These are phyloP conservation scores for Brassica rapa DNA, from an alignment of 345 rosid species.

Conservation along the genomic window DNA sequence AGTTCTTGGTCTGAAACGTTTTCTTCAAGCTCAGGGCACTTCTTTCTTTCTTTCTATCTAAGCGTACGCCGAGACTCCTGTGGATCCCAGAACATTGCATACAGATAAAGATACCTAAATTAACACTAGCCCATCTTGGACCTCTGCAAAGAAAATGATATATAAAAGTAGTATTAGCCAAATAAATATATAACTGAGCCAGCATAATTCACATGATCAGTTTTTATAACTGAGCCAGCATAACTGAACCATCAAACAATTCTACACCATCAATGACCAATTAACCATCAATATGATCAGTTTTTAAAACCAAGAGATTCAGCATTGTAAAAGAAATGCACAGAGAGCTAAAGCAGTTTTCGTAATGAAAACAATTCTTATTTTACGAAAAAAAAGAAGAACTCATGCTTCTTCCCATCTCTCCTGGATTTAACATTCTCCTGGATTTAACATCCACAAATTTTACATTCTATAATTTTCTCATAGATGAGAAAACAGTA, in stretches of 20 bases:
- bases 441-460: conserved; percentile 29
- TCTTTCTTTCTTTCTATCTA: no score
- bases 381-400: no score
- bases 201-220: conserved; percentile 19
- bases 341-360: no score
- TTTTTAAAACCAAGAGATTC: no score
- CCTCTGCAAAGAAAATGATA: conserved; percentile 59
- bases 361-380: no score
- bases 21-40: no score
- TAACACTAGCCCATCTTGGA: conserved; percentile 99
- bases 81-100: conserved; percentile 98
- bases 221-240: conserved; percentile 7
- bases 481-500: conserved; percentile 24
- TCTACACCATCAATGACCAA: no score
- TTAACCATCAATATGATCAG: no score
- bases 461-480: no score
- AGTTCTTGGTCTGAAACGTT: no score
- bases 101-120: conserved; percentile 94
- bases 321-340: no score
- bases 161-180: conserved; percentile 37
- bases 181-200: not conserved
- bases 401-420: conserved; percentile 46
- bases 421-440: conserved; percentile 46
- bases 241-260: not conserved
- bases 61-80: conserved; percentile 93